A percentile compares a stretch with the other conserved stretches of the same genome.
phyloP scores from a whole-genome alignment of 2,329 filamentous ascomycete genomes.

The Endothia cerciana region DNA sequence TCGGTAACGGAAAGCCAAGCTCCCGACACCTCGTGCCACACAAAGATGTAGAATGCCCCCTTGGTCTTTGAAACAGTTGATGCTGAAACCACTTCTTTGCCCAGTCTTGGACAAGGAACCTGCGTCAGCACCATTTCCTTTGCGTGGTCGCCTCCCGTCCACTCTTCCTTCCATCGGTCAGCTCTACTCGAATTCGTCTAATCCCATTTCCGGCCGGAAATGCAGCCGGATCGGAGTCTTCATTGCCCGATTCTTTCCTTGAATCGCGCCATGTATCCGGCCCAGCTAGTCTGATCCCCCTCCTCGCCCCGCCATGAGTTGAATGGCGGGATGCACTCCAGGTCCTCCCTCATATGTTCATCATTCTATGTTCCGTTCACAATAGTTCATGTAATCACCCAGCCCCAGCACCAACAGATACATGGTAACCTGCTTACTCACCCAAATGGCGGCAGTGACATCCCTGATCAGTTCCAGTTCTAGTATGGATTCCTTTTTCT shows the following conservation, averaged over 20 bases:
- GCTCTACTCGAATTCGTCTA: not conserved
- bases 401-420: conserved; percentile 12
- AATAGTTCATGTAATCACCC: not conserved
- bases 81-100: too few species aligned
- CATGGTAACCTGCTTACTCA: conserved; percentile 7
- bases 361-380: conserved; percentile 7
- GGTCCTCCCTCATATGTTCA: not conserved
- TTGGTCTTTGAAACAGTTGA: too few species aligned
- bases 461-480: conserved; percentile 1
- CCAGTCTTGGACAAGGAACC: too few species aligned
- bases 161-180: not conserved
- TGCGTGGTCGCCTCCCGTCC: too few species aligned
- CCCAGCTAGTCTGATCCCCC: not conserved
- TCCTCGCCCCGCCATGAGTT: not conserved
- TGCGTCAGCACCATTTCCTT: too few species aligned
- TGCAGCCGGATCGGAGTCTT: not conserved
- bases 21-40: too few species aligned
- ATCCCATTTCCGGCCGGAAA: not conserved
- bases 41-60: too few species aligned
- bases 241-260: conserved; percentile 6
- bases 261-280: conserved; percentile 2
- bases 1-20: too few species aligned
- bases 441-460: not conserved
- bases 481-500: not conserved
- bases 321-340: not conserved